These are phyloP conservation scores for Puccinia triticina DNA, from an alignment of 1,284 basidiomycete species.

Conservation along the genomic window DNA sequence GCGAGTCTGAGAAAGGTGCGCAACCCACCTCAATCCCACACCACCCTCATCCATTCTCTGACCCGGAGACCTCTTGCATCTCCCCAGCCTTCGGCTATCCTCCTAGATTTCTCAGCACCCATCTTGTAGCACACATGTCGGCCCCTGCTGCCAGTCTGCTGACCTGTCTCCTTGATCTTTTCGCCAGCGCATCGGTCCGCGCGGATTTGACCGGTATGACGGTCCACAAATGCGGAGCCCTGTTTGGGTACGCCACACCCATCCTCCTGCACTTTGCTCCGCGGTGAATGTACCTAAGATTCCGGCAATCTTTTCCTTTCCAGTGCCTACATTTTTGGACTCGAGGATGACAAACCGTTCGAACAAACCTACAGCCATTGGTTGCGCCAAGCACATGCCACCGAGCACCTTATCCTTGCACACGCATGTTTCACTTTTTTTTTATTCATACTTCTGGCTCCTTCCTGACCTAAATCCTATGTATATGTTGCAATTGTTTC, in stretches of 20 bases:
- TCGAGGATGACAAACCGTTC: slow-evolving; percentile 38
- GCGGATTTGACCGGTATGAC: slow-evolving; percentile 47
- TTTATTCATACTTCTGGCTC: background rate
- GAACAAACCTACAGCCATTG: slow-evolving; percentile 43
- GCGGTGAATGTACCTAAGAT: background rate
- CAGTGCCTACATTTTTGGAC: slow-evolving; percentile 48
- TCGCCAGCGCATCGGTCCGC: slow-evolving; percentile 39
- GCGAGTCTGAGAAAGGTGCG: slow-evolving; percentile 40
- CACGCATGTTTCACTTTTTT: slow-evolving; percentile 1
- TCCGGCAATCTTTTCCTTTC: background rate
- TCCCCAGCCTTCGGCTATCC: slow-evolving; percentile 40
- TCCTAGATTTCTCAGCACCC: slow-evolving; percentile 25
- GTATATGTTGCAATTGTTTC: background rate
- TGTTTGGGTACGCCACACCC: slow-evolving; percentile 38
- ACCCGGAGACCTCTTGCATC: background rate
- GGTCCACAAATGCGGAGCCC: slow-evolving; percentile 37
- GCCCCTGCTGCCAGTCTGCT: slow-evolving; percentile 5
- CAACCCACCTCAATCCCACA: background rate
- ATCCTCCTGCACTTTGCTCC: background rate
- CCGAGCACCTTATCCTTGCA: slow-evolving; percentile 47
- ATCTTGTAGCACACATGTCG: slow-evolving; percentile 10
- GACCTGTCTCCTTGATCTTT: slow-evolving; percentile 36
- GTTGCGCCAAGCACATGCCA: slow-evolving; percentile 41
- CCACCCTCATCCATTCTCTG: background rate
- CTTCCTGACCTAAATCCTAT: background rate